These are phyloP conservation scores for Dactylella cylindrospora DNA, from an alignment of 2,329 filamentous ascomycete genomes.

Conservation along the genomic window DNA sequence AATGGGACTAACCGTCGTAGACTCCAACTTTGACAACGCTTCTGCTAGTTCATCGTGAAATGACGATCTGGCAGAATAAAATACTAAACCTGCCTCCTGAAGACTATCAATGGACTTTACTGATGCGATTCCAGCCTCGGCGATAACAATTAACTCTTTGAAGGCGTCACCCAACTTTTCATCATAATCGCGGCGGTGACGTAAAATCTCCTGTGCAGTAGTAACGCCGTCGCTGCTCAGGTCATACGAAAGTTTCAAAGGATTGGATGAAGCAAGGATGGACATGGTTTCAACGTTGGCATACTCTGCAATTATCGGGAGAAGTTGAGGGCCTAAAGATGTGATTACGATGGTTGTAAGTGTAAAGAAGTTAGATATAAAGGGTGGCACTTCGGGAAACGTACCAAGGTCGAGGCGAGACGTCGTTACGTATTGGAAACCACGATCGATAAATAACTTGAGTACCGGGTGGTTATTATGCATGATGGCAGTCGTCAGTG, in stretches of 20 bases:
- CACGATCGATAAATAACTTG: conserved; percentile 51
- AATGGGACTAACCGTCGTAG: background rate
- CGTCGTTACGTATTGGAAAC: conserved; percentile 51
- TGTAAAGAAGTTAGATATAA: background rate
- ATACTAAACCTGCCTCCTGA: conserved; percentile 4
- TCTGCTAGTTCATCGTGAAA: conserved; percentile 5
- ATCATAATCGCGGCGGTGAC: background rate
- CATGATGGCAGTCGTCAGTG: conserved; percentile 51
- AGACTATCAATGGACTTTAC: conserved; percentile 8
- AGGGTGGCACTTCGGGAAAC: background rate
- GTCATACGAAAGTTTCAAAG: conserved; percentile 7
- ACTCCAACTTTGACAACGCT: conserved; percentile 1
- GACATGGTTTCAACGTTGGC: conserved; percentile 6
- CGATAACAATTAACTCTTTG: conserved; percentile 5
- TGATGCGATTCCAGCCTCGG: conserved; percentile 2
- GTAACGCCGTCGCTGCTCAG: conserved; percentile 5
- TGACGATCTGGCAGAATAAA: conserved; percentile 4
- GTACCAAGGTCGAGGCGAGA: conserved; percentile 48
- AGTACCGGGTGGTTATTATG: conserved; percentile 52
- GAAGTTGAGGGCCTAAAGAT: conserved; percentile 1
- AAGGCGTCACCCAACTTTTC: conserved; percentile 3
- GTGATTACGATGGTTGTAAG: background rate
- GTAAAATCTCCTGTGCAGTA: conserved; percentile 1
- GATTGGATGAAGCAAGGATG: conserved; percentile 3
- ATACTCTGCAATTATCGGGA: conserved; percentile 6